These are phyloP conservation scores for Quercus mongolica DNA, from an alignment of 306 rosid genomes.

Conservation along the genomic window DNA sequence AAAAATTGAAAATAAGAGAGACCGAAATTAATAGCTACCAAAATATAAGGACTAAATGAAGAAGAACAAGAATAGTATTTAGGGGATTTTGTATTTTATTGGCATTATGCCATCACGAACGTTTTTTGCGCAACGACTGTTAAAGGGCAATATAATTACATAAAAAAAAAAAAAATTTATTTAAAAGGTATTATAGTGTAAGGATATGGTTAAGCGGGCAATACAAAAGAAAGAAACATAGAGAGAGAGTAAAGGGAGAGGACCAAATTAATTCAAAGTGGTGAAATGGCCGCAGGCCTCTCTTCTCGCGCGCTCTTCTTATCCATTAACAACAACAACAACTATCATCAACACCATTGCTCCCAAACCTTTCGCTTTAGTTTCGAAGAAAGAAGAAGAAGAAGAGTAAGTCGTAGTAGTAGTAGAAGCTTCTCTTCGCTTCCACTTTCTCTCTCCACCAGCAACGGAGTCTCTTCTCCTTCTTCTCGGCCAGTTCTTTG, in stretches of 20 bases:
- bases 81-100: too few species aligned
- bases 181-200: too few species aligned
- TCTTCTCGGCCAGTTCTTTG: conserved; percentile 33
- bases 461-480: conserved; percentile 6
- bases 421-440: conserved; percentile 8
- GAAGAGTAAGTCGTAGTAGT: not conserved
- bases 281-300: conserved; percentile 62
- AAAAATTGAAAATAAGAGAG: too few species aligned
- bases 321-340: conserved; percentile 48
- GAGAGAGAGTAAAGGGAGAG: not conserved
- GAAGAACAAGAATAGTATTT: too few species aligned
- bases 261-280: not conserved
- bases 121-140: too few species aligned
- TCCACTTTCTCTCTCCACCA: not conserved
- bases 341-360: conserved; percentile 6
- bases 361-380: not conserved
- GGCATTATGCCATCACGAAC: too few species aligned
- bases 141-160: too few species aligned
- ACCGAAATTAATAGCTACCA: too few species aligned
- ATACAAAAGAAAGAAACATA: not conserved
- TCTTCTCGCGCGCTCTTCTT: conserved; percentile 58
- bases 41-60: too few species aligned
- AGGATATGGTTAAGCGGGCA: too few species aligned
- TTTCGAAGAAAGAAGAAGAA: conserved; percentile 3
- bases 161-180: too few species aligned